phyloP scores from a whole-genome alignment of 176 grass and related monocot genomes.

The Pontederia crassipes region DNA sequence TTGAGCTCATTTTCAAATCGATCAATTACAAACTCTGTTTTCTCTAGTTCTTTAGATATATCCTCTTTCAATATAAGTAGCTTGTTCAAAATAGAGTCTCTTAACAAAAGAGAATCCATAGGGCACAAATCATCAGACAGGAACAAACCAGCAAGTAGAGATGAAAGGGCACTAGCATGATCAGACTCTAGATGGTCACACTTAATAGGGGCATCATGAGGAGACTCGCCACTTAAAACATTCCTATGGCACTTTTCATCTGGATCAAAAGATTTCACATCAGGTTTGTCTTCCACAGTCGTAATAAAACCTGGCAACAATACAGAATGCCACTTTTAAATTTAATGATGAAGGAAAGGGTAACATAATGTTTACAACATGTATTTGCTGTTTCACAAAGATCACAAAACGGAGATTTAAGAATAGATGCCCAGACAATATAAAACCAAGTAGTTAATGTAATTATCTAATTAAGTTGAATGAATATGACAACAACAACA shows the following conservation, averaged over 20 bases:
- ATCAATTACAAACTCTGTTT: constrained; percentile 81
- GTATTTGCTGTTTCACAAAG: too few relatives aligned
- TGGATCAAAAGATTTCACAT: not conserved
- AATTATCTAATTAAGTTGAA: too few relatives aligned
- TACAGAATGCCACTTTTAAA: not conserved
- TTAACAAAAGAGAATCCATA: constrained; percentile 46
- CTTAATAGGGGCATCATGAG: constrained; percentile 24
- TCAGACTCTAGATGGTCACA: constrained; percentile 37
- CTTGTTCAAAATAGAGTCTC: constrained; percentile 35
- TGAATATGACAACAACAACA: too few relatives aligned
- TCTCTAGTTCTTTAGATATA: constrained; percentile 75
- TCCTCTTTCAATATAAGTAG: constrained; percentile 56
- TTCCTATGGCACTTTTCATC: not conserved
- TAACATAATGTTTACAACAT: too few relatives aligned
- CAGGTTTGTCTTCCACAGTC: constrained; percentile 1
- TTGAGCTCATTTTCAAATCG: constrained; percentile 71
- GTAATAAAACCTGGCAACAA: not conserved
- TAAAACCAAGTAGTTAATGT: too few relatives aligned
- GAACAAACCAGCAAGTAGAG: constrained; percentile 44
- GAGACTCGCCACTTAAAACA: not conserved
- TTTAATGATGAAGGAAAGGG: not conserved
- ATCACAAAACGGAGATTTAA: too few relatives aligned
- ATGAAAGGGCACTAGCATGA: constrained; percentile 40
- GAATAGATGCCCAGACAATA: too few relatives aligned
- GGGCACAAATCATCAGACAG: constrained; percentile 53